Base-by-base conservation (phyloP, 1,139 yeast genomes). In the Kodamaea arcana region DNA sequence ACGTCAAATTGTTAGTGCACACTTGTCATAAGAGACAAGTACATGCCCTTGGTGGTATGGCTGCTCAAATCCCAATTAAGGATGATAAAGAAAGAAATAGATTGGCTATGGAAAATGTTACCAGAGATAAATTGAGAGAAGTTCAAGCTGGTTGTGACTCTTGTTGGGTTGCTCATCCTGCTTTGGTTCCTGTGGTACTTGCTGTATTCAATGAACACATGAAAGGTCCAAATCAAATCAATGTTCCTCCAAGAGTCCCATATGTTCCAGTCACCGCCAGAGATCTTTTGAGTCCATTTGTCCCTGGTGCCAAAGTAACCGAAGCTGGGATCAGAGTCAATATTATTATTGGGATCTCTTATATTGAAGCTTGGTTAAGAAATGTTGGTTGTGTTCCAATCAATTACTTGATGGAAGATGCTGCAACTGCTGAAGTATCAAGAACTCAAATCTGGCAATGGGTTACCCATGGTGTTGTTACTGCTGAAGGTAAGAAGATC, bases 361-460 rank as follows among this genome's bases (percentile, higher is more conserved):
- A 83, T 63, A 80, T 82, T 64, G 92, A 81, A 65, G 90, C 90
- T 28, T 83, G 92, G 92, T 75, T 83, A 52, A 73, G 87, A 50
- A 83, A 85, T 40, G 63, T 78, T 46, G 92, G 92, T 16, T 80
- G 88, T 66, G 88, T 83, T 41, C 90, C 94, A 50, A 82, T 83
- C 62, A 81, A 83, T 69, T 80, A 74, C 59, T 70, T 83, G 63
- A 83, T 83, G 94, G 94, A 83, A 64, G 92, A 83, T 53, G 92
- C 92, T 36, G 92, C 92, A 32, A 83, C 92, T 39, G 92, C 92
- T 36, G 94, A 83, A 60, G 92, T 83, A 27, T 82, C 90, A 23
- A 78, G 94, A 59, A 76, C 86, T 27, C 88, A 82, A 62, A 72
- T 83, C 50, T 80, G 84, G 78, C 90, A 83, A 60, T 83, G 92